These are phyloP conservation scores for Lentinula sp. DNA, from an alignment of 768 basidiomycete species.

Conservation along the genomic window DNA sequence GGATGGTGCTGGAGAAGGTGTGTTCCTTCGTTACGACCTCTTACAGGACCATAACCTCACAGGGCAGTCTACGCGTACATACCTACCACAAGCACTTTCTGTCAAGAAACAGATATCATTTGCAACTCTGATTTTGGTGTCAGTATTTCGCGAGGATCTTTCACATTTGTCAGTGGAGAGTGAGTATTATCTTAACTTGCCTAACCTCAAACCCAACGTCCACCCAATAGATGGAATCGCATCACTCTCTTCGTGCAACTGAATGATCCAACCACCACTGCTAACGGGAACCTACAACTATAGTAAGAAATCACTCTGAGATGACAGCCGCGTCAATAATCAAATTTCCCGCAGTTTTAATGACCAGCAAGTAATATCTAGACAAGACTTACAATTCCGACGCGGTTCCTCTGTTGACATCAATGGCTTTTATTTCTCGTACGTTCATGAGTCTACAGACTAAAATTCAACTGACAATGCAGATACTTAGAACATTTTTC, in stretches of 20 bases:
- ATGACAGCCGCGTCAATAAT: background rate
- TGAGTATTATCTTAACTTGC: constrained; percentile 30
- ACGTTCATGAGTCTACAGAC: constrained; percentile 18
- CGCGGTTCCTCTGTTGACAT: constrained; percentile 41
- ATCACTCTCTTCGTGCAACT: constrained; percentile 73
- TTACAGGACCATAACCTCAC: background rate
- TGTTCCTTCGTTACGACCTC: constrained; percentile 12
- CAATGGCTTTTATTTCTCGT: constrained; percentile 80
- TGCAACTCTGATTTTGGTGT: constrained; percentile 77
- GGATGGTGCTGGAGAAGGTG: constrained; percentile 64
- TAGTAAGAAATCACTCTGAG: constrained; percentile 41
- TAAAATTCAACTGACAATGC: constrained; percentile 1
- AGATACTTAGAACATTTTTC: constrained; percentile 61
- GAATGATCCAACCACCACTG: constrained; percentile 58
- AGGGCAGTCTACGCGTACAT: constrained; percentile 75
- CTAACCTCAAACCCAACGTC: constrained; percentile 3
- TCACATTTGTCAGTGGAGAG: constrained; percentile 55
- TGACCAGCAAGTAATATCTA: constrained; percentile 53
- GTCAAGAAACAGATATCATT: constrained; percentile 42
- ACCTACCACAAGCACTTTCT: constrained; percentile 55
- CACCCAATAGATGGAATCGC: constrained; percentile 50
- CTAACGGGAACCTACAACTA: constrained; percentile 70
- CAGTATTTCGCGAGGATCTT: constrained; percentile 65
- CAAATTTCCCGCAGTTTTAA: constrained; percentile 46
- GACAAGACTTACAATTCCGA: constrained; percentile 61